Conservation (phyloP, 148 eudicot species). For the Cornus kousa region DNA sequence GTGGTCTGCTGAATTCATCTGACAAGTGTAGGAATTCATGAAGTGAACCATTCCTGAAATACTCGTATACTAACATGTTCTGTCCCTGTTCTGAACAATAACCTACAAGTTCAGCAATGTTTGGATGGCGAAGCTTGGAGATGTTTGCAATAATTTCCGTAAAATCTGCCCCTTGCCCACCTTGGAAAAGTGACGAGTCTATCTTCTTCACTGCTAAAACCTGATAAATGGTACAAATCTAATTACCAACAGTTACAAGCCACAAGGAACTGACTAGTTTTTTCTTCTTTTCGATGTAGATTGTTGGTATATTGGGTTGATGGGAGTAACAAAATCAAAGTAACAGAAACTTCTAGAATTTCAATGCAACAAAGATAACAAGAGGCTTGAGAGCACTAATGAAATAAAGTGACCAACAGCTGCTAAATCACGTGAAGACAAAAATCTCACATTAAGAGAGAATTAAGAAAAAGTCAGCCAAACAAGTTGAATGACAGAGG, state of each 20-base stretch:
- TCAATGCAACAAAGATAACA: neutral
- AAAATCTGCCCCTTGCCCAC: conserved; percentile 29
- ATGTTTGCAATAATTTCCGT: conserved; percentile 32
- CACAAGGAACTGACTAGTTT: neutral
- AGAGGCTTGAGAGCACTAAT: neutral
- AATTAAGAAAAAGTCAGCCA: neutral
- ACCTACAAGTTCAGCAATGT: conserved; percentile 54
- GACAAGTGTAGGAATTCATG: conserved; percentile 69
- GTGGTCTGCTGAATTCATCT: conserved; percentile 70
- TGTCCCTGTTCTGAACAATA: conserved; percentile 70
- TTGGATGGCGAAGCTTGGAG: conserved; percentile 53
- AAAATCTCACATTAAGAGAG: neutral
- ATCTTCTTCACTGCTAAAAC: conserved; percentile 60
- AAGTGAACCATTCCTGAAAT: conserved; percentile 58
- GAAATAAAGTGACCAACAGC: neutral
- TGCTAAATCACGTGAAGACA: neutral
- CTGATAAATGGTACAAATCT: conserved; percentile 26
- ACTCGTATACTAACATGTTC: conserved; percentile 56
- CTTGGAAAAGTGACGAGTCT: conserved; percentile 48
- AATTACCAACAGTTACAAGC: neutral
- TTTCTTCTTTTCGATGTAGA: neutral
- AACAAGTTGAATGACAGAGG: neutral
- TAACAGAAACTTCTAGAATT: neutral
- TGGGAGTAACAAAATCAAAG: neutral
- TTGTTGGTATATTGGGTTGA: neutral